A percentile compares a stretch with the other conserved stretches of the same genome.
Evolutionary conservation across 2,329 filamentous ascomycete genomes (phyloP).

Genomic region (Emericellopsis atlantica): DNA sequence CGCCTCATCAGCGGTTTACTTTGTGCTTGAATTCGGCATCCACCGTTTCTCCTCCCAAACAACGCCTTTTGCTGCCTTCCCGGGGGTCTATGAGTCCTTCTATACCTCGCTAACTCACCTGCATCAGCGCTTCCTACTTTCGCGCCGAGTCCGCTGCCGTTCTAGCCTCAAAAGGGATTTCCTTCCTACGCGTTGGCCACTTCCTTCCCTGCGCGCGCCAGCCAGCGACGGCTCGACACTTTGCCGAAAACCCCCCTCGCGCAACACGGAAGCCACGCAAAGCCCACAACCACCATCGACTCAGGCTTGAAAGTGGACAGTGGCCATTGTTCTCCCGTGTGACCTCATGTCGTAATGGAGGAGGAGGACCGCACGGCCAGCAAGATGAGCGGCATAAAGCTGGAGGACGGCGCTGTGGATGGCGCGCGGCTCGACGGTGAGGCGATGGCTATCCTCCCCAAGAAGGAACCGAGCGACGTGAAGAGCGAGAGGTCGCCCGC

Average conservation of each 20-base stretch:
- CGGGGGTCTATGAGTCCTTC: too few species aligned
- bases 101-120: too few species aligned
- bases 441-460: slow-evolving; percentile 18
- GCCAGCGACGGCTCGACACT: neutral
- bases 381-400: slow-evolving; percentile 30
- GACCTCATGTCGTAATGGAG: slow-evolving; percentile 18
- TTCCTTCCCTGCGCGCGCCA: neutral
- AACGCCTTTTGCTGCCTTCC: too few species aligned
- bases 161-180: neutral
- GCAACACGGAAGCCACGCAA: too few species aligned
- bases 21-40: too few species aligned
- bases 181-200: neutral
- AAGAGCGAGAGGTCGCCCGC: slow-evolving; percentile 24
- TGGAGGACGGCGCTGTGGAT: slow-evolving; percentile 25
- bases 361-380: slow-evolving; percentile 25
- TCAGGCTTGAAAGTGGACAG: too few species aligned
- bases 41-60: too few species aligned
- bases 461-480: slow-evolving; percentile 14
- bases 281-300: too few species aligned
- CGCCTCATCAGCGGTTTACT: too few species aligned
- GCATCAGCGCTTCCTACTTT: too few species aligned
- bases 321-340: neutral
- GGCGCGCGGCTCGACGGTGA: slow-evolving; percentile 8
- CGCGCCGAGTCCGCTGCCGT: too few species aligned
- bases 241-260: neutral